Percentiles rank a stretch among this genome's conserved stretches.
Conservation (phyloP, 306 rosid species). For the Medicago truncatula region DNA sequence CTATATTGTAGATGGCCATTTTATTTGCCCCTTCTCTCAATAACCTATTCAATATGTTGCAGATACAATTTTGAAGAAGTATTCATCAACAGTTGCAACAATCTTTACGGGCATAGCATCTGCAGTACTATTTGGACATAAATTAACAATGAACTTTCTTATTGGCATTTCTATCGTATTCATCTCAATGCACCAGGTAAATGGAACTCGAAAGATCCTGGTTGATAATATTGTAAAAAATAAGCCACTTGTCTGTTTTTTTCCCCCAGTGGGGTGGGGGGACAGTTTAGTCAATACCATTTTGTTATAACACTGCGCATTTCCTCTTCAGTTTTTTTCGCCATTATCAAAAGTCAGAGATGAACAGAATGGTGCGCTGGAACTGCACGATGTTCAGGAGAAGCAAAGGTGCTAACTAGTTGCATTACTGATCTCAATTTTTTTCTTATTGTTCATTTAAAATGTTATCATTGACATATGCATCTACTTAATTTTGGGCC, state of each 20-base stretch:
- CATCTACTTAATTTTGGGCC: conserved; percentile 19
- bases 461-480: background rate
- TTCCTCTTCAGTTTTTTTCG: conserved; percentile 79
- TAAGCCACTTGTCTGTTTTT: background rate
- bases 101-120: conserved; percentile 99
- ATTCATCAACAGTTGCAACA: conserved; percentile 97
- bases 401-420: conserved; percentile 65
- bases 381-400: conserved; percentile 71
- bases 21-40: conserved; percentile 18
- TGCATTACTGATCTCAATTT: conserved; percentile 26
- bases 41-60: conserved; percentile 46
- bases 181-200: conserved; percentile 99
- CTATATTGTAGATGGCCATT: conserved; percentile 21
- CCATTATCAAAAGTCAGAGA: conserved; percentile 83
- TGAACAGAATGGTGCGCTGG: conserved; percentile 75
- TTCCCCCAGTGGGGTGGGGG: too few species aligned
- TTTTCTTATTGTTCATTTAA: background rate
- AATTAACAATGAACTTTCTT: conserved; percentile 84
- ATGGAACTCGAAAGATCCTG: conserved; percentile 35
- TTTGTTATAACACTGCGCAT: conserved; percentile 33
- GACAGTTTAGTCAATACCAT: conserved; percentile 9
- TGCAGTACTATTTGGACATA: conserved; percentile 92
- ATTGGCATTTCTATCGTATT: conserved; percentile 97
- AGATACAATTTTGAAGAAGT: conserved; percentile 98
- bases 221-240: conserved; percentile 14